These are phyloP conservation scores for Penicillium sp. DNA, from an alignment of 2,329 filamentous ascomycete genomes.

Conservation along the genomic window DNA sequence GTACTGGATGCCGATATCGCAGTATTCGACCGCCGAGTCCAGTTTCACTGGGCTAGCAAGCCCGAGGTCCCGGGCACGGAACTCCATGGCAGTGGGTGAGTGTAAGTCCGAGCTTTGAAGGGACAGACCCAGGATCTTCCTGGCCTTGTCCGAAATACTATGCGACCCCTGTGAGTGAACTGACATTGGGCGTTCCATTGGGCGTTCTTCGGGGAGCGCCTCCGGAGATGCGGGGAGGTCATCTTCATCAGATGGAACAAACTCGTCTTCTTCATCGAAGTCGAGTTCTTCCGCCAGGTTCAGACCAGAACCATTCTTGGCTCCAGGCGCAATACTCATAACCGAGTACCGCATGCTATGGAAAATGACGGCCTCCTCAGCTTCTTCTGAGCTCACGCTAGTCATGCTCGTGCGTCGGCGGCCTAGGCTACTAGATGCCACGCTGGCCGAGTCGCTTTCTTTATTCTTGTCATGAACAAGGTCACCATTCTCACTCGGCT, in stretches of 20 bases:
- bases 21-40: constrained; percentile 56
- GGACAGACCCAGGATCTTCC: constrained; percentile 48
- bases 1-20: constrained; percentile 76
- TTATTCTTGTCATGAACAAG: constrained; percentile 59
- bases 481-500: constrained; percentile 61
- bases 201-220: constrained; percentile 46
- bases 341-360: constrained; percentile 70
- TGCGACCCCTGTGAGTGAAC: constrained; percentile 41
- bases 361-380: constrained; percentile 50
- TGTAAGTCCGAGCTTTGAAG: constrained; percentile 32
- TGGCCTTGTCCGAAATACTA: constrained; percentile 42
- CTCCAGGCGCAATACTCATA: constrained; percentile 57
- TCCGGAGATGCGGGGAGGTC: constrained; percentile 59
- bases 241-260: constrained; percentile 64
- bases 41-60: constrained; percentile 52
- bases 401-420: constrained; percentile 60
- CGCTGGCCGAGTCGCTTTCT: constrained; percentile 68
- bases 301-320: constrained; percentile 61
- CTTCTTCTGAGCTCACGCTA: constrained; percentile 52
- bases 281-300: constrained; percentile 90
- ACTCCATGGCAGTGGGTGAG: constrained; percentile 28
- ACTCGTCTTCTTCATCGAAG: constrained; percentile 73
- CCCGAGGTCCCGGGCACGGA: constrained; percentile 27
- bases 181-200: constrained; percentile 43
- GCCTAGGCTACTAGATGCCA: constrained; percentile 66